A percentile compares a stretch with the other conserved stretches of the same genome.
Evolutionary conservation across 2,329 filamentous ascomycete genomes (phyloP).

Genomic region (Hymenoscyphus scutula): DNA sequence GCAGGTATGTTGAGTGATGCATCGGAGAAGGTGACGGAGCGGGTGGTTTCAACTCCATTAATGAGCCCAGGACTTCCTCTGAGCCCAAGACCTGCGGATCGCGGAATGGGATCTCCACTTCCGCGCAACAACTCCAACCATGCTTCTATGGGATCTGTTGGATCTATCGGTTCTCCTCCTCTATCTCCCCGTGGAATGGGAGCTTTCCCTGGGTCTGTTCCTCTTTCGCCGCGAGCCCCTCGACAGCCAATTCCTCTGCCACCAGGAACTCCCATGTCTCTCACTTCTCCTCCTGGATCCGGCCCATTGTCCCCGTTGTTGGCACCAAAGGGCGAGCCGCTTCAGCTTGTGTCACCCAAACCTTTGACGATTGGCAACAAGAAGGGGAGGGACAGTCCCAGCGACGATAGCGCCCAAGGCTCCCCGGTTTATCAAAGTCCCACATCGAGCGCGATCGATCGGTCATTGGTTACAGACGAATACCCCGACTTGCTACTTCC

Average conservation of each 20-base stretch:
- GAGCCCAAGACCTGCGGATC: slow-evolving; percentile 55
- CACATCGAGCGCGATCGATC: slow-evolving; percentile 60
- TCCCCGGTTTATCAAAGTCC: slow-evolving; percentile 32
- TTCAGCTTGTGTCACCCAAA: slow-evolving; percentile 41
- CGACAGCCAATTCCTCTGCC: slow-evolving; percentile 72
- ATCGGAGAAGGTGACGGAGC: slow-evolving; percentile 27
- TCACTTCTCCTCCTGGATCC: slow-evolving; percentile 47
- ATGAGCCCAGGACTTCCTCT: slow-evolving; percentile 59
- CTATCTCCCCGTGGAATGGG: slow-evolving; percentile 58
- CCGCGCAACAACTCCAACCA: slow-evolving; percentile 47
- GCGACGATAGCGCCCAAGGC: slow-evolving; percentile 26
- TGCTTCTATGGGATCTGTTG: slow-evolving; percentile 41
- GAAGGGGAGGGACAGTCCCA: slow-evolving; percentile 31
- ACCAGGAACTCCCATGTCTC: slow-evolving; percentile 64
- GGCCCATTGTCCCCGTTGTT: slow-evolving; percentile 1
- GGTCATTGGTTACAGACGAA: slow-evolving; percentile 77
- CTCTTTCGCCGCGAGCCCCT: slow-evolving; percentile 70
- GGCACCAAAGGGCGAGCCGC: slow-evolving; percentile 32
- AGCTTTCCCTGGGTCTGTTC: slow-evolving; percentile 47
- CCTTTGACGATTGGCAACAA: slow-evolving; percentile 41
- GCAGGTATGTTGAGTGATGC: slow-evolving; percentile 48
- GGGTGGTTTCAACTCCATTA: slow-evolving; percentile 43
- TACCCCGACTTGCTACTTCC: slow-evolving; percentile 82
- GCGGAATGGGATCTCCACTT: slow-evolving; percentile 57
- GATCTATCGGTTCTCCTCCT: slow-evolving; percentile 54